These are phyloP conservation scores for Sporothrix variecibatus DNA, from an alignment of 2,329 filamentous ascomycete species.

Conservation along the genomic window DNA sequence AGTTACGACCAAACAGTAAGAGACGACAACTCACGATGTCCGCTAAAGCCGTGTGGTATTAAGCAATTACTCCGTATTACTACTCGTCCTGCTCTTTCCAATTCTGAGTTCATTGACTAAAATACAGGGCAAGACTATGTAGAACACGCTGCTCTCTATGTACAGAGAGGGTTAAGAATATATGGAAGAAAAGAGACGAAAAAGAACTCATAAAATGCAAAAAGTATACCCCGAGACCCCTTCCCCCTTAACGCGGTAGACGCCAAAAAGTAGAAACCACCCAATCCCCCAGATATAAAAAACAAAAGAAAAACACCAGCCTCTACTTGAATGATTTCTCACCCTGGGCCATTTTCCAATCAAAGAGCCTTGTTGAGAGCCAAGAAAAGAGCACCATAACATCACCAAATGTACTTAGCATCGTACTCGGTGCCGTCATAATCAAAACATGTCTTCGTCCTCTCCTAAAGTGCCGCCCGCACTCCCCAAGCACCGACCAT, in stretches of 20 bases:
- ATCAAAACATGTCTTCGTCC: slow-evolving; percentile 8
- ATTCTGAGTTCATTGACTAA: neutral
- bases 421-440: slow-evolving; percentile 20
- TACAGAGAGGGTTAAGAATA: neutral
- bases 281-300: neutral
- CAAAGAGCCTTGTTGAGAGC: neutral
- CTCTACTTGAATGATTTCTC: neutral
- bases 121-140: slow-evolving; percentile 10
- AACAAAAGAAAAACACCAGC: neutral
- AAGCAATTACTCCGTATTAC: neutral
- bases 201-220: neutral
- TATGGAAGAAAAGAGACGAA: neutral
- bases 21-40: neutral
- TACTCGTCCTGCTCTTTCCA: neutral
- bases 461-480: neutral
- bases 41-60: neutral
- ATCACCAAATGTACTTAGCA: slow-evolving; percentile 18
- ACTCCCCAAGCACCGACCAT: neutral
- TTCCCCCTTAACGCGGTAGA: neutral
- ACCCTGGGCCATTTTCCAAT: neutral
- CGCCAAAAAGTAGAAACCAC: neutral
- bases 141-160: neutral
- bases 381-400: neutral
- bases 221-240: neutral
- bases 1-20: neutral